Evolutionary conservation across 495 filamentous ascomycete genomes (phyloP), one percentile per base, ranked within the genome.

Genomic region (Oidiodendron maius): DNA sequence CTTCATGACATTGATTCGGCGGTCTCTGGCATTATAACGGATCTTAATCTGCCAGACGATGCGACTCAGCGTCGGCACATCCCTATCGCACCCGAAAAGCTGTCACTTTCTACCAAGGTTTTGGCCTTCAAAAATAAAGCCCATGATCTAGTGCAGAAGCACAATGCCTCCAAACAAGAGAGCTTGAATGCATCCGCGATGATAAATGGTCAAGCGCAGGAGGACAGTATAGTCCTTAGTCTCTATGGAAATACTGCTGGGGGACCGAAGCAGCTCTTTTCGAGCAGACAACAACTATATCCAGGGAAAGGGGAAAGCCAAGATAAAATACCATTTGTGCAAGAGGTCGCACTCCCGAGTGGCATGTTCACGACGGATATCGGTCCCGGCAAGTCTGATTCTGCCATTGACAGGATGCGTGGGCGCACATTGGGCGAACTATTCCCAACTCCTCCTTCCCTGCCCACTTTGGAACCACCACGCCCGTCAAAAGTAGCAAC

Each of bases 391-490:
- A 59, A 71, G 35, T 74, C 74, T 34, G 59, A 59, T 26, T 64
- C 64, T 44, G 44, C 45, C 9, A 30, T 59, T 1, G 64, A 62
- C 16, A 67, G 67, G 48, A 76, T 68, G 50, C 77, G 71, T 32
- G 55, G 64, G 0, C 72, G 74, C 24, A 94, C 87, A 1, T 72
- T 96, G 23, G 87, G 86, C 15, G 86, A 95, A 40, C 64, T 89
- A 2, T 96, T 95, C 65, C 75, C 83, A 4, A 77, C 89, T 17
- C 84, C 88, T 5, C 53, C 81, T 25, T 76, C 68, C 32, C 63
- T 91, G 4, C 78, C 82, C 11, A 73, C 77, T 16, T 61, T 94
- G 20, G 79, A 84, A 43, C 85, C 86, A 17, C 89, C 90, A 0
- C 85, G 81, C 59, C 75, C 75, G 16, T 77, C 80, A 3, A 85